Conservation (phyloP, 495 filamentous ascomycete genomes). For the Lineolata rhizophorae region DNA sequence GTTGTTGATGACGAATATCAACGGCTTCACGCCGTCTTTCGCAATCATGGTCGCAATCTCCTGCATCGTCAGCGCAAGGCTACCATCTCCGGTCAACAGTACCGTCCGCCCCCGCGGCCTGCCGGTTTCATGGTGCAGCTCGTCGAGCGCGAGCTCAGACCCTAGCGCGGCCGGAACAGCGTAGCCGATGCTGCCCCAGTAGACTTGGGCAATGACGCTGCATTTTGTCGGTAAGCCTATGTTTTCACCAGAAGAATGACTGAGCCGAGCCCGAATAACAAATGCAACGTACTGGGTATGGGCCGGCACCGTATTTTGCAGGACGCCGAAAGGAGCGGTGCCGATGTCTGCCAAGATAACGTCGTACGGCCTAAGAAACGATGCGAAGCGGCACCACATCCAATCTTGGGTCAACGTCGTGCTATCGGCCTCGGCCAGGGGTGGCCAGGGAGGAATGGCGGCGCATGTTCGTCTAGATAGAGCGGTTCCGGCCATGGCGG, state of each 20-base stretch:
- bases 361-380: constrained; percentile 14
- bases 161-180: constrained; percentile 17
- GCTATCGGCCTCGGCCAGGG: constrained; percentile 10
- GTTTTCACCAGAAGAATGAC: no score
- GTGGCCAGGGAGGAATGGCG: no score
- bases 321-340: constrained; percentile 16
- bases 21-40: constrained; percentile 5
- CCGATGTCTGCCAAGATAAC: constrained; percentile 18
- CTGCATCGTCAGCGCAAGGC: constrained; percentile 17
- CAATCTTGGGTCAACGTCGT: constrained; percentile 17
- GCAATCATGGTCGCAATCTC: constrained; percentile 19
- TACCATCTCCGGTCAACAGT: constrained; percentile 19
- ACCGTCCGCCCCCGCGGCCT: constrained; percentile 11
- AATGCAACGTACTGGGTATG: constrained; percentile 3
- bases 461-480: constrained; percentile 1
- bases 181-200: constrained; percentile 20
- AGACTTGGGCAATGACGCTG: constrained; percentile 16
- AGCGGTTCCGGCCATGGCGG: constrained; percentile 1
- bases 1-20: constrained; percentile 20
- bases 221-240: no score
- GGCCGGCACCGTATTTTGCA: constrained; percentile 6
- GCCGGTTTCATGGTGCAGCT: constrained; percentile 2
- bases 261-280: no score
- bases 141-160: constrained; percentile 11
- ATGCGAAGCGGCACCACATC: constrained; percentile 15